Evolutionary conservation across 1,284 basidiomycete species (phyloP).

Genomic region (Sphagnurus paluster): DNA sequence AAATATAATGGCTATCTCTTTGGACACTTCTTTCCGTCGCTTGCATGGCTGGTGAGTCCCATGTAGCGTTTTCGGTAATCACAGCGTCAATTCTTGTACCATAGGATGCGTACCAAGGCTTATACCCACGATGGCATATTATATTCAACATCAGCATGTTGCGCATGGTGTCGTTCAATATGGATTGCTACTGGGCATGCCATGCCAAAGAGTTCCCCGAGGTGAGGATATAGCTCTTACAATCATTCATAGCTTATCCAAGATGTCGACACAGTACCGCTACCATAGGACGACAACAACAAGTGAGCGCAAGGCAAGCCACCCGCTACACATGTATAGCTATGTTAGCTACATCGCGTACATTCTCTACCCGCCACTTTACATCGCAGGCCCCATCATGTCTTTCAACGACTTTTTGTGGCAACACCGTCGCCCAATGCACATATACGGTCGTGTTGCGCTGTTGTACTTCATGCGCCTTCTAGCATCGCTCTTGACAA

Average conservation of each 20-base stretch:
- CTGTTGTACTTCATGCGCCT: constrained; percentile 75
- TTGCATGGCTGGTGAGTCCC: constrained; percentile 43
- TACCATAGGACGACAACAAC: constrained; percentile 35
- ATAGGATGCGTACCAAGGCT: constrained; percentile 72
- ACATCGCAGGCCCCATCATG: constrained; percentile 96
- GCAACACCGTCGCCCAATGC: constrained; percentile 65
- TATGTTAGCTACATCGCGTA: constrained; percentile 56
- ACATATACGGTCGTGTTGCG: constrained; percentile 37
- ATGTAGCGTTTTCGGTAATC: not conserved
- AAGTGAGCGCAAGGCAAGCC: constrained; percentile 54
- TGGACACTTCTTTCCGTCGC: constrained; percentile 50
- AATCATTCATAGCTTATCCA: not conserved
- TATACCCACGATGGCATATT: constrained; percentile 90
- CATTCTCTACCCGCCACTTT: constrained; percentile 87
- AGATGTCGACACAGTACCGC: constrained; percentile 6
- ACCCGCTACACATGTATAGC: constrained; percentile 61
- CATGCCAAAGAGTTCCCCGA: constrained; percentile 36
- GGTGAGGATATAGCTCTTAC: constrained; percentile 39
- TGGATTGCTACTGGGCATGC: constrained; percentile 90
- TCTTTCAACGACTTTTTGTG: constrained; percentile 94
- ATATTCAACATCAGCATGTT: constrained; percentile 98
- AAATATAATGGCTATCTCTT: constrained; percentile 77
- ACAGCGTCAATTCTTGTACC: not conserved
- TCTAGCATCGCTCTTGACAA: constrained; percentile 70
- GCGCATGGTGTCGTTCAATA: constrained; percentile 87